Evolutionary conservation across 257 asterid species (phyloP).

Genomic region (Fraxinus pennsylvanica): DNA sequence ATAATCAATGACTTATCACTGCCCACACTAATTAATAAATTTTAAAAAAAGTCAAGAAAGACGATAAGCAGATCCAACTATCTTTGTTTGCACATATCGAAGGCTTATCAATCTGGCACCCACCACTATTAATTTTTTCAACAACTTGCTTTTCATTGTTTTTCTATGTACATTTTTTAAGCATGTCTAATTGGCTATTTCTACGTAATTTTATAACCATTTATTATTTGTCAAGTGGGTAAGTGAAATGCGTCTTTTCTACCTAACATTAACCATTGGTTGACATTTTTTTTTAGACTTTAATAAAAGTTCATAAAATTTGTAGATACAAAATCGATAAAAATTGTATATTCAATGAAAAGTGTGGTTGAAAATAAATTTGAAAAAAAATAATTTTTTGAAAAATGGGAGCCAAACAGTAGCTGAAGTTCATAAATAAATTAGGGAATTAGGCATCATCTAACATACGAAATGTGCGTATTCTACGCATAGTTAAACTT

Average conservation of each 20-base stretch:
- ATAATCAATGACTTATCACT: conserved; percentile 19
- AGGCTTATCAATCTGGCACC: conserved; percentile 40
- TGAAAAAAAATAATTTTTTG: too few relatives aligned
- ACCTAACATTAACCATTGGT: background rate
- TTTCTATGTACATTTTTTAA: background rate
- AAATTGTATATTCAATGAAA: too few relatives aligned
- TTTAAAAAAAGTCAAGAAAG: background rate
- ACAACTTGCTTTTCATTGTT: background rate
- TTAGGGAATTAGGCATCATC: too few relatives aligned
- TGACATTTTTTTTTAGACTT: too few relatives aligned
- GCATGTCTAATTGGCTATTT: background rate
- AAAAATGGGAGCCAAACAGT: too few relatives aligned
- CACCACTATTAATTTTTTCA: conserved; percentile 14
- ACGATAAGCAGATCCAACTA: conserved; percentile 39
- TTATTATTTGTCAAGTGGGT: background rate
- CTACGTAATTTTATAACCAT: background rate
- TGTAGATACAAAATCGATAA: too few relatives aligned
- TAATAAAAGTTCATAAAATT: too few relatives aligned
- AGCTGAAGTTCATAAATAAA: too few relatives aligned
- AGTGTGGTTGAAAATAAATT: too few relatives aligned
- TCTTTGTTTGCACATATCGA: background rate
- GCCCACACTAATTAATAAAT: background rate
- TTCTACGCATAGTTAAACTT: too few relatives aligned
- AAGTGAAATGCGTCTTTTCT: background rate
- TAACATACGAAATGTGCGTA: too few relatives aligned